Evolutionary conservation across 1,284 basidiomycete genomes (phyloP), one percentile per base, ranked within the genome.

Genomic region (Chalciporus piperatoides): DNA sequence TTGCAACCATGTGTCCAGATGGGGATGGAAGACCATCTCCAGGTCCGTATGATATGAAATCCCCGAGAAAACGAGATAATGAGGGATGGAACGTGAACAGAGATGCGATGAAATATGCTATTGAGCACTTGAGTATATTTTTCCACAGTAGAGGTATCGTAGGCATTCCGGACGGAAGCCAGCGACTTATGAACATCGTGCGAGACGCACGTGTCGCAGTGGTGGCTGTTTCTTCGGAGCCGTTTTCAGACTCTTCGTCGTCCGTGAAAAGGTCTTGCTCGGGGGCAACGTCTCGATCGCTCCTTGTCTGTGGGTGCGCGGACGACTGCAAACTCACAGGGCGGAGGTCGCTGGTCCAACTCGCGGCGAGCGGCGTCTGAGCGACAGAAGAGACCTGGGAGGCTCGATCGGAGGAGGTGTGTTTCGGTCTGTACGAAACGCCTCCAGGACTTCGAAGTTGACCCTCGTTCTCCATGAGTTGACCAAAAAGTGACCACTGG

Each of bases 81-180:
- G 74, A 73, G 0, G 90, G 85, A 7, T 85, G 83, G 66, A 93
- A 98, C 0, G 96, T 98, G 77, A 97, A 98, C 9, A 98, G 74
- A 0, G 91, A 93, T 2, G 81, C 94, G 52, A 97, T 69, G 51
- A 93, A 82, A 67, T 99, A 99, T 0, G 95, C 90, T 9, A 97
- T 73, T 0, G 84, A 81, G 68, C 96, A 99, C 72, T 98, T 98
- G 59, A 94, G 67, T 42, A 97, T 84, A 62, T 89, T 90, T 37
- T 79, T 77, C 54, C 83, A 80, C 6, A 87, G 57, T 2, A 76
- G 58, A 3, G 82, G 74, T 27, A 84, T 56, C 9, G 62, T 49
- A 1, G 72, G 72, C n/a, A 75, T 21, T 19, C 53, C 55, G 3
- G 49, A 36, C 30, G 49, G 52, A 24, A 54, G 40, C 50, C 52